Evolutionary conservation across 495 filamentous ascomycete genomes (phyloP).

Genomic region (Podospora sp.): DNA sequence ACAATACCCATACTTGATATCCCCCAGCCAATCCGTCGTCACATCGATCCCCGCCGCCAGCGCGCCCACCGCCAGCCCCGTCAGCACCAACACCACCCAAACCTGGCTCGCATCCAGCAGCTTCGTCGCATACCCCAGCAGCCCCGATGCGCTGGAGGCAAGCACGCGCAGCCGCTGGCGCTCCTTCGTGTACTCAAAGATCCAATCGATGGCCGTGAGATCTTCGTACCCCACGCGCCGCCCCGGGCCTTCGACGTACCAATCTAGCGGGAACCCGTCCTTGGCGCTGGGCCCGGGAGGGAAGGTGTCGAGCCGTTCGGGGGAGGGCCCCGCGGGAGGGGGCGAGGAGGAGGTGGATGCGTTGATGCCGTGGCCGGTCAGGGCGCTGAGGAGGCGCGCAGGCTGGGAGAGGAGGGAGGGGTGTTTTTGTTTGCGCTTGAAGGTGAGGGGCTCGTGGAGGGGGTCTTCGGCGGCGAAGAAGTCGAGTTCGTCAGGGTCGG

Average conservation of each 20-base stretch:
- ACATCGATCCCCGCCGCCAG: slow-evolving; percentile 90
- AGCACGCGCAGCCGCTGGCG: slow-evolving; percentile 80
- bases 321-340: neutral
- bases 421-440: slow-evolving; percentile 81
- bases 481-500: slow-evolving; percentile 50
- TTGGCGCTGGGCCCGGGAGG: slow-evolving; percentile 43
- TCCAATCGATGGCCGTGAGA: slow-evolving; percentile 98
- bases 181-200: slow-evolving; percentile 98
- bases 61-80: slow-evolving; percentile 76
- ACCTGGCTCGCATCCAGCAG: slow-evolving; percentile 84
- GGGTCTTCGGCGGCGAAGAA: slow-evolving; percentile 54
- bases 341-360: slow-evolving; percentile 8
- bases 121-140: slow-evolving; percentile 71
- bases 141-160: slow-evolving; percentile 65
- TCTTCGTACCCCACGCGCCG: slow-evolving; percentile 93
- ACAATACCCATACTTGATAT: slow-evolving; percentile 92
- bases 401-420: slow-evolving; percentile 44
- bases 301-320: slow-evolving; percentile 8
- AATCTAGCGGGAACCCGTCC: slow-evolving; percentile 71
- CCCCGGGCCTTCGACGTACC: slow-evolving; percentile 90
- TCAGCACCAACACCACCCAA: slow-evolving; percentile 80
- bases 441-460: slow-evolving; percentile 65
- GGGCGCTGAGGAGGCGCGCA: slow-evolving; percentile 58
- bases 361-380: slow-evolving; percentile 47
- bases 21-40: slow-evolving; percentile 90